Evolutionary conservation across 345 rosid species (phyloP), one percentile per base, ranked within the genome.

Genomic region (Citrus trifoliata): DNA sequence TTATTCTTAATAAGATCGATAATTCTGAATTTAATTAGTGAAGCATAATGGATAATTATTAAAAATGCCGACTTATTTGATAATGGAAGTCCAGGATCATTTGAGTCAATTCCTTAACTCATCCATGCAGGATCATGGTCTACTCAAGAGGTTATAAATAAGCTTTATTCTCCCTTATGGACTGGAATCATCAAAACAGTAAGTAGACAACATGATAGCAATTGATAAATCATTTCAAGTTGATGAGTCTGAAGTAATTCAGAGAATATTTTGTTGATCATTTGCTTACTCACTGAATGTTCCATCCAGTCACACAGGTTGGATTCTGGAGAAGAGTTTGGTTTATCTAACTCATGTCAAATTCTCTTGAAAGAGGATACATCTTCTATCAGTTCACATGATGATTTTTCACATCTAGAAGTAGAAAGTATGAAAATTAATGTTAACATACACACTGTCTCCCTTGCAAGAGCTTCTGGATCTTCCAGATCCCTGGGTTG

Each of bases 381-480:
- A 22, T 53, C 72, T 63, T 64, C 62, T 25, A 21, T 10, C 68
- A 67, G 37, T 58, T 21, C 2, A 10, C 21, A 28, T 7, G 24
- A 73, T 3, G 55, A 6, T 46, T 21, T 64, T 40, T 25, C 42
- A 71, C 10, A 63, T 28, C 46, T 61, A 27, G 51, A 22, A 22
- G 53, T 46, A 78, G 68, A 53, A 69, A 75, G 76, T 53, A 7
- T 87, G 85, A 83, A 95, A 93, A 78, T 87, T 84, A 64, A 93
- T 12, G 76, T 76, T 37, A 64, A 70, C 98, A 65, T 91, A 95
- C 99, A 95, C 80, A 93, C 99, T 3, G 99, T 95, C 88, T 93
- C 99, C 86, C 97, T 90, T 0, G 99, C 97, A 76, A 95, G 98
- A 77, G 88, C 77, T 83, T 94, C 99, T 60, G 98, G 98, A 82